Percentiles rank a stretch among this genome's conserved stretches.
Conservation (phyloP, 148 eudicot species). For the Salicornia ramosissima region DNA sequence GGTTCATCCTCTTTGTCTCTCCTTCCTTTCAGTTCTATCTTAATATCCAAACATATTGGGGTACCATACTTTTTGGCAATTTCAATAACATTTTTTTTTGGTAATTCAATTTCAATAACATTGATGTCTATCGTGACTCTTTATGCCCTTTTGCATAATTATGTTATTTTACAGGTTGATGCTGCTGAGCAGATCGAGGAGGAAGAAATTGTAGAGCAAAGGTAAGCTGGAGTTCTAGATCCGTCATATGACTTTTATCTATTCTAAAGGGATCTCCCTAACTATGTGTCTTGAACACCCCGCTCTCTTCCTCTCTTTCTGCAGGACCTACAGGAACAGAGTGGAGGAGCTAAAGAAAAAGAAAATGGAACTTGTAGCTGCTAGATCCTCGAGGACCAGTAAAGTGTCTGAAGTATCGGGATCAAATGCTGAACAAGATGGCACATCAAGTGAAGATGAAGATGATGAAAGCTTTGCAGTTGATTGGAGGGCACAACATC, state of each 20-base stretch:
- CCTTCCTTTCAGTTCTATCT: too few species aligned
- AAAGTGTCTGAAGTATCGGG: conserved; percentile 26
- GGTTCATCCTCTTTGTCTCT: too few species aligned
- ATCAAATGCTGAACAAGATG: conserved; percentile 48
- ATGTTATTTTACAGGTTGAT: conserved; percentile 51
- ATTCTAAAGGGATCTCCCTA: not conserved
- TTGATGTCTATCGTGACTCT: conserved; percentile 4
- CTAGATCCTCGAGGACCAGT: conserved; percentile 40
- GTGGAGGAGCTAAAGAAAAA: conserved; percentile 72
- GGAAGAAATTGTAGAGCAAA: conserved; percentile 78
- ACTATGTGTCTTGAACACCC: not conserved
- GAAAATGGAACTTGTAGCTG: conserved; percentile 60
- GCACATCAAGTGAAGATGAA: conserved; percentile 61
- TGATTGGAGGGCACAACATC: conserved; percentile 91
- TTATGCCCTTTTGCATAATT: not conserved
- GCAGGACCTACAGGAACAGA: conserved; percentile 56
- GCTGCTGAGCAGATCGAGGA: conserved; percentile 92
- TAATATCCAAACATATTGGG: too few species aligned
- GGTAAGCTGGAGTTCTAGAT: conserved; percentile 36
- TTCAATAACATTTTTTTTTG: not conserved
- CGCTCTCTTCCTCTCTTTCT: not conserved
- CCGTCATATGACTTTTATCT: not conserved
- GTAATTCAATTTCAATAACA: not conserved
- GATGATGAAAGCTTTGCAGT: conserved; percentile 52
- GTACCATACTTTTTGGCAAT: not conserved